phyloP scores from a whole-genome alignment of 2,329 filamentous ascomycete genomes.

The Arachnopeziza araneosa region DNA sequence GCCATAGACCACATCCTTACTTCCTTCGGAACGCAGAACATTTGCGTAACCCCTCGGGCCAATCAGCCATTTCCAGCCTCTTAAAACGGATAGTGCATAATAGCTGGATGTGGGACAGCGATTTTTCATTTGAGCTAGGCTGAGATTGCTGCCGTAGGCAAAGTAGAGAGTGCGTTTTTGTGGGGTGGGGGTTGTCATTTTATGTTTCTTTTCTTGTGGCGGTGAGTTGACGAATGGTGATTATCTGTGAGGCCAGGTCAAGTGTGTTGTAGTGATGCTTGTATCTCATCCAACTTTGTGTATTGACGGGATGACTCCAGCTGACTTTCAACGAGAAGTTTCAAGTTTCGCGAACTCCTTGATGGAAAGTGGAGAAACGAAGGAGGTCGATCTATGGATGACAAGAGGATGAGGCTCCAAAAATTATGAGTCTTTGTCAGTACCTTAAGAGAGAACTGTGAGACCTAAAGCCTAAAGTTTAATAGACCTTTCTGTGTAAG shows the following conservation, averaged over 20 bases:
- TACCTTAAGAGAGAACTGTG: too few relatives aligned
- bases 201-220: neutral
- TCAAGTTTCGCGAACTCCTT: too few relatives aligned
- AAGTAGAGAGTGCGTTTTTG: slow-evolving; percentile 48
- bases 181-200: neutral
- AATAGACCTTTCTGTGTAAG: too few relatives aligned
- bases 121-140: slow-evolving; percentile 55
- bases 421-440: too few relatives aligned
- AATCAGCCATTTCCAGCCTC: slow-evolving; percentile 59
- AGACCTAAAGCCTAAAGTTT: too few relatives aligned
- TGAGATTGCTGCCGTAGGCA: slow-evolving; percentile 67
- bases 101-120: slow-evolving; percentile 52
- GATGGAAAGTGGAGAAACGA: too few relatives aligned
- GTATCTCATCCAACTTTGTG: too few relatives aligned
- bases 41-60: slow-evolving; percentile 64
- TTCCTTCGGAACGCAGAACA: slow-evolving; percentile 32
- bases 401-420: too few relatives aligned
- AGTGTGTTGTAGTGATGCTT: too few relatives aligned
- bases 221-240: neutral
- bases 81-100: slow-evolving; percentile 46
- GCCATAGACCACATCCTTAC: slow-evolving; percentile 36
- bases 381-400: too few relatives aligned
- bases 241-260: neutral
- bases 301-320: too few relatives aligned
- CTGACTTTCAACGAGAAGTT: too few relatives aligned